Evolutionary conservation across 2,329 filamentous ascomycete species (phyloP).

Genomic region (Ascochyta rabiei): DNA sequence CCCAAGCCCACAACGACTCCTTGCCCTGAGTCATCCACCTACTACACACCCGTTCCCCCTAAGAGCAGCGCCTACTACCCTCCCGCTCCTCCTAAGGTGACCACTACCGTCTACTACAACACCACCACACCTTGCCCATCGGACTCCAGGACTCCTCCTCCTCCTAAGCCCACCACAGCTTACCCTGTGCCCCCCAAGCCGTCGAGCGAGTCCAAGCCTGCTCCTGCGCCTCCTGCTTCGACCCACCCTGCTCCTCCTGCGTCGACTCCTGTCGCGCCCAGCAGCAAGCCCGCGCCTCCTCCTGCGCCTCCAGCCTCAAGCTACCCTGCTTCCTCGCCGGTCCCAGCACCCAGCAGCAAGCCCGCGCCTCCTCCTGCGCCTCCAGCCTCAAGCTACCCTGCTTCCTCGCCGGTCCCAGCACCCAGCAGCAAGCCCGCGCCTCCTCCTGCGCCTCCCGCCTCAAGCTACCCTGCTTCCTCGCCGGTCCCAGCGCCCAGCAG

Average conservation of each 20-base stretch:
- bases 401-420: background rate
- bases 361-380: slow-evolving; percentile 9
- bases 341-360: slow-evolving; percentile 3
- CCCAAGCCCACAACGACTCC: slow-evolving; percentile 9
- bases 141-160: slow-evolving; percentile 11
- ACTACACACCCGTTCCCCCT: slow-evolving; percentile 2
- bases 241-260: background rate
- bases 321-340: slow-evolving; percentile 14
- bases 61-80: slow-evolving; percentile 1
- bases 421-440: background rate
- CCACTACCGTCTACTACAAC: slow-evolving; percentile 16
- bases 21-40: slow-evolving; percentile 11
- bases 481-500: too few species aligned
- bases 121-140: slow-evolving; percentile 9
- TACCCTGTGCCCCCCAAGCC: slow-evolving; percentile 12
- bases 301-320: slow-evolving; percentile 3
- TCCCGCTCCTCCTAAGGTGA: slow-evolving; percentile 4
- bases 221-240: too few species aligned
- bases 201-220: background rate
- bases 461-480: slow-evolving; percentile 3
- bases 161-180: slow-evolving; percentile 10
- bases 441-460: slow-evolving; percentile 2
- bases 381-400: background rate
- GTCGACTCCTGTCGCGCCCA: background rate
- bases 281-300: slow-evolving; percentile 2